Evolutionary conservation across 2,329 filamentous ascomycete genomes (phyloP).

Genomic region (Botrytis paeoniae): DNA sequence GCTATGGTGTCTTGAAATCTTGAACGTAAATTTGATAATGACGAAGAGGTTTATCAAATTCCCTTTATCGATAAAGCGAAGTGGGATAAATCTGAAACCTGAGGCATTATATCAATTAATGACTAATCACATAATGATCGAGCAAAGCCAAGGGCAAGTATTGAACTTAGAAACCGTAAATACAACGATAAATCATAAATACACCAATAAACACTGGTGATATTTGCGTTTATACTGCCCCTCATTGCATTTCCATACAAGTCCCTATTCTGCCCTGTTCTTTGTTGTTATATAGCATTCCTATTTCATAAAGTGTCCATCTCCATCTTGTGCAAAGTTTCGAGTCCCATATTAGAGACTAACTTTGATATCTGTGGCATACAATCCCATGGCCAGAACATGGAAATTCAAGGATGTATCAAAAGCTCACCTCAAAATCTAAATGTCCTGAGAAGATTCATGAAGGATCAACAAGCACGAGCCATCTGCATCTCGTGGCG

Average conservation of each 20-base stretch:
- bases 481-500: slow-evolving; percentile 13
- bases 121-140: neutral
- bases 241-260: neutral
- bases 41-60: neutral
- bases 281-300: too few relatives aligned
- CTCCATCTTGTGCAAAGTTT: neutral
- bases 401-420: slow-evolving; percentile 8
- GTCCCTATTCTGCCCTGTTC: too few relatives aligned
- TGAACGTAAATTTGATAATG: neutral
- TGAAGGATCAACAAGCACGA: slow-evolving; percentile 18
- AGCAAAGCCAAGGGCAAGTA: neutral
- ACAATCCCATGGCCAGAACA: neutral
- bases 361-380: neutral
- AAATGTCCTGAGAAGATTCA: neutral
- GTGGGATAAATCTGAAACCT: neutral
- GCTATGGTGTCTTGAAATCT: neutral
- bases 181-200: neutral
- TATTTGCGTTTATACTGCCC: too few relatives aligned
- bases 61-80: slow-evolving; percentile 14
- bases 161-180: neutral
- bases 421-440: neutral
- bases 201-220: too few relatives aligned
- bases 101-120: neutral
- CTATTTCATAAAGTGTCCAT: neutral
- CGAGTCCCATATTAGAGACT: neutral